Base-by-base conservation (phyloP, 495 filamentous ascomycete genomes). In the Glarea lozoyensis region DNA sequence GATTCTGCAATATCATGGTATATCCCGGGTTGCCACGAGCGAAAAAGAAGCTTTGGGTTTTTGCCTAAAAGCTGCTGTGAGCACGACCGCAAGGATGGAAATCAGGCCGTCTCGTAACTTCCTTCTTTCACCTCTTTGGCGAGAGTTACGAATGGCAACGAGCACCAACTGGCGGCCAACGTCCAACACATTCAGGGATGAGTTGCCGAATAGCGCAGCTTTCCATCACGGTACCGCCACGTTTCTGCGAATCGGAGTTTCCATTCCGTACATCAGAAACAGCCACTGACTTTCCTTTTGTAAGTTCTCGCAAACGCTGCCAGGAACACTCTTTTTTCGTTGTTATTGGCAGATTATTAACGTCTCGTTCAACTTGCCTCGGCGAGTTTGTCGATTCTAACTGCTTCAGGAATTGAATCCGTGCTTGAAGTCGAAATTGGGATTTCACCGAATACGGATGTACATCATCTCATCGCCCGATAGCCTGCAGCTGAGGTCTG, bases 1-100 rank as follows among this genome's bases (percentile, higher is more conserved):
- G 10, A 35, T 35, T 6, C 15, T 16, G 32, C 6, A 15, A 11
- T 9, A 5, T 9, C 35, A 21, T 37, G 35, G 9, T 16, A 21
- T 37, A 37, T 37, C 35, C 35, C 22, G 35, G 35, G 17, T 19
- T 37, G 35, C 35, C 35, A 37, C 35, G 35, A 37, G 35, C 18
- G 6, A 3, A 37, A 20, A n/a, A n/a, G 35, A 37, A 37, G 35
- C 35, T 37, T 37, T 16, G 16, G 11, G 18, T n/a, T 20, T 37
- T 37, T 9, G 10, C 35, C 16, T n/a, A 37, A 37, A 10, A 37
- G 35, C 35, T 20, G 35, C 19, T 37, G 17, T 37, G 35, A 37
- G 16, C 35, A n/a, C 11, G 9, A 15, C 16, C n/a, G n/a, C n/a
- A n/a, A 21, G 25, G 7, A n/a, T 29, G 25, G 7, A 29, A 29